Conservation (phyloP, 169 alveolate genomes). For the Cryptosporidium parvum region DNA sequence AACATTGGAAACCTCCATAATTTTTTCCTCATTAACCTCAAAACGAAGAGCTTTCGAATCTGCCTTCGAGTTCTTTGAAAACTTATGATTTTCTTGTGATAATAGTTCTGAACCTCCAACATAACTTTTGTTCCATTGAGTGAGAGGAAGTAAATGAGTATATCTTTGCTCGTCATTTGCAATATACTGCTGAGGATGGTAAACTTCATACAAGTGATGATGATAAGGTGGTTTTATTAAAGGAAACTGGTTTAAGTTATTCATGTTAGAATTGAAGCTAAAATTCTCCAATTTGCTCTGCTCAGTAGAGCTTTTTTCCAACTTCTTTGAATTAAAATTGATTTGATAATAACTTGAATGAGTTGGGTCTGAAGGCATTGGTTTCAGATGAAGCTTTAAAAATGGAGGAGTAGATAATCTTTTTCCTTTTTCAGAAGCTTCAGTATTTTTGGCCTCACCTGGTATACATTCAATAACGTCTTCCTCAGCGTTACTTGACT, state of each 20-base stretch:
- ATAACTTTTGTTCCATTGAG: slow-evolving; percentile 58
- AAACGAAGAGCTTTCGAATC: background rate
- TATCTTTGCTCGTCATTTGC: slow-evolving; percentile 60
- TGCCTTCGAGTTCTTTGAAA: background rate
- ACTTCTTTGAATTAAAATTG: slow-evolving; percentile 7
- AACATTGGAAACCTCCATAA: slow-evolving; percentile 7
- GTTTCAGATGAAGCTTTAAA: slow-evolving; percentile 56
- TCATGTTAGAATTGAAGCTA: background rate
- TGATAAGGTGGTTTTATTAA: slow-evolving; percentile 54
- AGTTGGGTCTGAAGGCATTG: slow-evolving; percentile 70
- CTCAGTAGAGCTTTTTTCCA: background rate
- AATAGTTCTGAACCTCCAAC: slow-evolving; percentile 23
- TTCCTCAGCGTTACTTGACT: background rate
- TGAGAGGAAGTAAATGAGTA: slow-evolving; percentile 65
- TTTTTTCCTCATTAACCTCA: background rate
- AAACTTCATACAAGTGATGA: slow-evolving; percentile 62
- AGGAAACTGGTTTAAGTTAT: slow-evolving; percentile 44
- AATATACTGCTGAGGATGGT: slow-evolving; percentile 69
- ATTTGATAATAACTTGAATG: slow-evolving; percentile 52
- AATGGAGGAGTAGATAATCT: slow-evolving; percentile 58
- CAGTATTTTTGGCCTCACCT: background rate
- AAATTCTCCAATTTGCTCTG: slow-evolving; percentile 15
- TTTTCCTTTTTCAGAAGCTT: background rate
- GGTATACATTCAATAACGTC: background rate
- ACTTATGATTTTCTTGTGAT: background rate